Conservation (phyloP, 176 grass and related monocot species). For the Panicum miliaceum region DNA sequence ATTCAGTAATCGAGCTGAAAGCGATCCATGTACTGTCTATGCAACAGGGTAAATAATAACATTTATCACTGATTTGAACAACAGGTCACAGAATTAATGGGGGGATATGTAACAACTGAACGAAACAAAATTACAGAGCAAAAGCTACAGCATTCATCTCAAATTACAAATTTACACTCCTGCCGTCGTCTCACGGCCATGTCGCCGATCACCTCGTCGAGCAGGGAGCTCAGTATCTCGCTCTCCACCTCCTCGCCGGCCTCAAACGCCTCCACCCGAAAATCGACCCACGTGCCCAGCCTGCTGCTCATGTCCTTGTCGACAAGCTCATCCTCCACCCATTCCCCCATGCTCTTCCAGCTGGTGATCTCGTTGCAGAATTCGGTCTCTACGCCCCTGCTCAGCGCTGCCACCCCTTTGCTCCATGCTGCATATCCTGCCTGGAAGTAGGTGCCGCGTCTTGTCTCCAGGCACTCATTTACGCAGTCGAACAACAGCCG, state of each 20-base stretch:
- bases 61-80: constrained; percentile 39
- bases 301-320: constrained; percentile 79
- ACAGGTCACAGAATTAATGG: constrained; percentile 32
- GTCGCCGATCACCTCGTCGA: constrained; percentile 76
- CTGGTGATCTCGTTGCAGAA: constrained; percentile 59
- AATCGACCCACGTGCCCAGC: constrained; percentile 76
- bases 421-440: constrained; percentile 78
- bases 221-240: constrained; percentile 63
- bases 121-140: constrained; percentile 40
- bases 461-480: constrained; percentile 68
- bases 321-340: constrained; percentile 74
- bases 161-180: constrained; percentile 51
- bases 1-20: constrained; percentile 10
- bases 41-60: constrained; percentile 8
- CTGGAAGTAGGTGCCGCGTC: constrained; percentile 58
- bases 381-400: constrained; percentile 42
- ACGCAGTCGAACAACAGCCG: constrained; percentile 64
- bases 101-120: constrained; percentile 42
- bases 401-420: constrained; percentile 56
- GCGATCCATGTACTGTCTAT: not conserved
- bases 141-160: constrained; percentile 33
- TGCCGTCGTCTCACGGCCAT: constrained; percentile 40
- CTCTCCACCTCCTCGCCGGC: constrained; percentile 56
- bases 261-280: constrained; percentile 63
- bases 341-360: constrained; percentile 71